phyloP scores from a whole-genome alignment of 2,329 filamentous ascomycete species.

The Cladosporium sp. region DNA sequence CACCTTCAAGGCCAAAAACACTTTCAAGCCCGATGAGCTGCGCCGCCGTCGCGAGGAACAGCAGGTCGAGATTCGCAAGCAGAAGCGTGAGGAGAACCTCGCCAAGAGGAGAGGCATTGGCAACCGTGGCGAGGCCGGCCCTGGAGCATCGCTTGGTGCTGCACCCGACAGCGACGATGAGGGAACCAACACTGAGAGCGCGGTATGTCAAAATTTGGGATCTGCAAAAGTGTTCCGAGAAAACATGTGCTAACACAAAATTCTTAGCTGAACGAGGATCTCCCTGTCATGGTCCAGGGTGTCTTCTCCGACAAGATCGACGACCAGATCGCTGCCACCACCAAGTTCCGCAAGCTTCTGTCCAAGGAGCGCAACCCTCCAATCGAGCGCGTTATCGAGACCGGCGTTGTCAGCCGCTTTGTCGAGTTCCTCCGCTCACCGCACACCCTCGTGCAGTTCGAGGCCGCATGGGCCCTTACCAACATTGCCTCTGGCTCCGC shows the following conservation, averaged over 20 bases:
- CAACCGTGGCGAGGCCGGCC: conserved; percentile 64
- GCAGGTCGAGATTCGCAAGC: conserved; percentile 98
- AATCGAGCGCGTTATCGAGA: conserved; percentile 99
- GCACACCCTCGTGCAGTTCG: conserved; percentile 96
- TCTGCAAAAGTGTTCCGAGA: background rate
- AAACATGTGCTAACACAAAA: conserved; percentile 18
- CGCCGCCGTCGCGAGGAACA: conserved; percentile 97
- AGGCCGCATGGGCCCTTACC: conserved; percentile 97
- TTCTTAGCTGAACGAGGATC: conserved; percentile 84
- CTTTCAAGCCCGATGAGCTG: conserved; percentile 98
- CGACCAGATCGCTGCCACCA: conserved; percentile 92
- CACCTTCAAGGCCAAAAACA: conserved; percentile 99
- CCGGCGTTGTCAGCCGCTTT: conserved; percentile 92
- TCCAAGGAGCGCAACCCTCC: conserved; percentile 99
- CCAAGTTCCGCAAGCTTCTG: conserved; percentile 95
- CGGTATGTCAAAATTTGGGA: conserved; percentile 58
- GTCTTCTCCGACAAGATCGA: conserved; percentile 99
- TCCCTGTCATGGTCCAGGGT: conserved; percentile 94
- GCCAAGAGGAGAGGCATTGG: conserved; percentile 96
- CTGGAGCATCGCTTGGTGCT: conserved; percentile 77
- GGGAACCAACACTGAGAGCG: conserved; percentile 86
- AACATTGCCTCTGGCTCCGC: conserved; percentile 98
- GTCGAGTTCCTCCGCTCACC: conserved; percentile 97
- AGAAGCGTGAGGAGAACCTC: conserved; percentile 97
- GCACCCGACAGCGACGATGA: conserved; percentile 98